Evolutionary conservation across 1,284 basidiomycete species (phyloP).

Genomic region (Papiliotrema nemorosa): DNA sequence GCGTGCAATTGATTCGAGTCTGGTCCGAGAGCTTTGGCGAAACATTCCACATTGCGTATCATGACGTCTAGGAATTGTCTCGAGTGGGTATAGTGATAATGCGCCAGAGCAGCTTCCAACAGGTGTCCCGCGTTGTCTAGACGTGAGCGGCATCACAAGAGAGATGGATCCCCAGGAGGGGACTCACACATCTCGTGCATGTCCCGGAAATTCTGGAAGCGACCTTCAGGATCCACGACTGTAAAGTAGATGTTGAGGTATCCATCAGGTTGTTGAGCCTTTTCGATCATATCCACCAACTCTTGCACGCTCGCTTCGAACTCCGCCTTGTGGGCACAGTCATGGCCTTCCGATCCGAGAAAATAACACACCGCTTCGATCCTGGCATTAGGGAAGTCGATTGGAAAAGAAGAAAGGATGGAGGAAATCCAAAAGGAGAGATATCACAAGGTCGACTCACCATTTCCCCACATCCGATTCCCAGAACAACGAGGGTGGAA

Average conservation of each 20-base stretch:
- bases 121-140: slow-evolving; percentile 34
- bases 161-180: not conserved
- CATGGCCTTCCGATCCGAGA: slow-evolving; percentile 14
- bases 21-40: slow-evolving; percentile 24
- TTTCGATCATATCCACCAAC: slow-evolving; percentile 31
- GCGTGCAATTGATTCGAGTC: slow-evolving; percentile 22
- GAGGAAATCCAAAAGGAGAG: too few relatives aligned
- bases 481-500: slow-evolving; percentile 36
- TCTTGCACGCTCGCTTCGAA: slow-evolving; percentile 23
- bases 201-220: slow-evolving; percentile 33
- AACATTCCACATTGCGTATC: slow-evolving; percentile 36
- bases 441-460: slow-evolving; percentile 15
- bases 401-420: too few relatives aligned
- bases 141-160: not conserved
- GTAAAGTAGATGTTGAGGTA: slow-evolving; percentile 38
- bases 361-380: slow-evolving; percentile 37
- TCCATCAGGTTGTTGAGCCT: slow-evolving; percentile 32
- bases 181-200: slow-evolving; percentile 40
- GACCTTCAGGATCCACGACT: slow-evolving; percentile 28
- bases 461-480: slow-evolving; percentile 37
- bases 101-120: slow-evolving; percentile 34
- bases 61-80: slow-evolving; percentile 33
- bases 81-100: slow-evolving; percentile 26
- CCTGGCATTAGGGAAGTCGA: slow-evolving; percentile 13
- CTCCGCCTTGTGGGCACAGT: slow-evolving; percentile 14